A percentile compares a stretch with the other conserved stretches of the same genome.
These are phyloP conservation scores for Balansia obtecta DNA, from an alignment of 2,329 filamentous ascomycete genomes.

Conservation along the genomic window DNA sequence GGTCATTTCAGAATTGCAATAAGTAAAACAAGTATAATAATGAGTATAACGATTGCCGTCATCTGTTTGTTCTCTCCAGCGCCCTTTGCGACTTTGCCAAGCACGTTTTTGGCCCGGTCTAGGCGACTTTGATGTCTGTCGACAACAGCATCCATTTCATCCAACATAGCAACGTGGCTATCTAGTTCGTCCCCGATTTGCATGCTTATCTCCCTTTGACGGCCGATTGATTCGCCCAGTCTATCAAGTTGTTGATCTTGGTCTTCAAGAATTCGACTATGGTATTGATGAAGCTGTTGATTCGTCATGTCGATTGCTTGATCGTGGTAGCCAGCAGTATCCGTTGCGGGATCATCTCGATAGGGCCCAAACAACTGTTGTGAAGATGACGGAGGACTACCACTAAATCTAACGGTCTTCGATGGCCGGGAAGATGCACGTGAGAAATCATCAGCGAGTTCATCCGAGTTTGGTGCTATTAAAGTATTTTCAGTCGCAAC, in stretches of 20 bases:
- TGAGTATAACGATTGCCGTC: slow-evolving; percentile 67
- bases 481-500: slow-evolving; percentile 37
- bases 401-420: slow-evolving; percentile 81
- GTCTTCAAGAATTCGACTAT: slow-evolving; percentile 66
- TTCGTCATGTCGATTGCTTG: slow-evolving; percentile 56
- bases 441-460: slow-evolving; percentile 50
- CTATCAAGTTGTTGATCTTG: slow-evolving; percentile 90
- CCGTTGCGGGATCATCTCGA: slow-evolving; percentile 50
- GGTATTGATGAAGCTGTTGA: slow-evolving; percentile 76
- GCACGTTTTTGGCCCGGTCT: slow-evolving; percentile 57
- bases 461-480: slow-evolving; percentile 50
- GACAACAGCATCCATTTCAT: slow-evolving; percentile 74
- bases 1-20: slow-evolving; percentile 70
- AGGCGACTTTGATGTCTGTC: slow-evolving; percentile 71
- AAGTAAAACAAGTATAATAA: slow-evolving; percentile 68
- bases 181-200: slow-evolving; percentile 95
- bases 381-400: slow-evolving; percentile 35
- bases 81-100: slow-evolving; percentile 60
- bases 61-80: slow-evolving; percentile 82
- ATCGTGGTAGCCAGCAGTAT: slow-evolving; percentile 44
- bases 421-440: slow-evolving; percentile 41
- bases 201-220: slow-evolving; percentile 86
- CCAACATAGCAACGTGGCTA: slow-evolving; percentile 74
- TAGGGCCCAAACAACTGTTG: slow-evolving; percentile 45
- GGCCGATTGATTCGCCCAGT: slow-evolving; percentile 72